Percentiles rank a stretch among this genome's conserved stretches.
phyloP scores from a whole-genome alignment of 2,329 filamentous ascomycete genomes.

The Beauveria rudraprayagi region DNA sequence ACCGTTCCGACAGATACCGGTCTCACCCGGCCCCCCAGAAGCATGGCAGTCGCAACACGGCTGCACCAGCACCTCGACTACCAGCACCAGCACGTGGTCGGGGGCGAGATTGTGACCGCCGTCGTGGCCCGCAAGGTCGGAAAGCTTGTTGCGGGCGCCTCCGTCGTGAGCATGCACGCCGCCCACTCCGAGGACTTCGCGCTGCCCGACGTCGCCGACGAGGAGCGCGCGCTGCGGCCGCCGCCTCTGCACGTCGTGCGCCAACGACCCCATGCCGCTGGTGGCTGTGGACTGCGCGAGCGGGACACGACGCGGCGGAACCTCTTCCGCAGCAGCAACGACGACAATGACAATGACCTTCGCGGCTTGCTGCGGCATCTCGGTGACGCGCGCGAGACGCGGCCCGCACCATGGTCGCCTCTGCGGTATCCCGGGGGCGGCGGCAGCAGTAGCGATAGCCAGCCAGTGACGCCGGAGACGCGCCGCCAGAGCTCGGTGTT shows the following conservation, averaged over 20 bases:
- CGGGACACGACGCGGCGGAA: slow-evolving; percentile 6
- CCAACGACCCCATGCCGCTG: not conserved
- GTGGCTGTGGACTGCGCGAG: not conserved
- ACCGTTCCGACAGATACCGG: not conserved
- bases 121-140: not conserved
- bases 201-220: slow-evolving; percentile 4
- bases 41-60: not conserved
- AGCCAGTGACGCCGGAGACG: not conserved
- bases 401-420: not conserved
- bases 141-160: not conserved
- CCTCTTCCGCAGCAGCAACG: not conserved
- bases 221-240: slow-evolving; percentile 3
- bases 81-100: not conserved
- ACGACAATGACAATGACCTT: not conserved
- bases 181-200: slow-evolving; percentile 5
- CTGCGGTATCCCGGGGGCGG: not conserved
- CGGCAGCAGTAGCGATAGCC: not conserved
- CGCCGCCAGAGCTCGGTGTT: not conserved
- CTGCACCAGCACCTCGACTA: not conserved
- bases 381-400: not conserved
- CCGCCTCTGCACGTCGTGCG: not conserved
- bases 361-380: not conserved
- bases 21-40: not conserved
- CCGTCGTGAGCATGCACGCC: slow-evolving; percentile 1
- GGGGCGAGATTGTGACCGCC: not conserved